These are phyloP conservation scores for Lepidopterella palustris DNA, from an alignment of 495 filamentous ascomycete species.

Conservation along the genomic window DNA sequence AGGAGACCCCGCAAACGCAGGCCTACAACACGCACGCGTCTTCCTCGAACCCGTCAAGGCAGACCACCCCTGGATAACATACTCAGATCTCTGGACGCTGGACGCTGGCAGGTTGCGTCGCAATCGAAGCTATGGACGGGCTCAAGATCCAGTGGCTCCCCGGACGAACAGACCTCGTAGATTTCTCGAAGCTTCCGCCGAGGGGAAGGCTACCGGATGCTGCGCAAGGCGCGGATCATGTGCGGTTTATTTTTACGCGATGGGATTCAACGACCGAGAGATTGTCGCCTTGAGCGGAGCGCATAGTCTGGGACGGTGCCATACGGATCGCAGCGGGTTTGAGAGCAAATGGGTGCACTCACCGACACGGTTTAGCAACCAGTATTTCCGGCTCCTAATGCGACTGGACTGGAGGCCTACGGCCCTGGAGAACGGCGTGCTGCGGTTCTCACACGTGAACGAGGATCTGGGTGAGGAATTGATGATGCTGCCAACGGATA, in stretches of 20 bases:
- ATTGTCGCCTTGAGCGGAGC: conserved; percentile 57
- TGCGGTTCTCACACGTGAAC: conserved; percentile 54
- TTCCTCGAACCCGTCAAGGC: conserved; percentile 56
- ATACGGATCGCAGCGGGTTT: conserved; percentile 55
- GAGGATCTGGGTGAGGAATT: conserved; percentile 49
- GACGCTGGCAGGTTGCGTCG: conserved; percentile 55
- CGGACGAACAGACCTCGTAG: conserved; percentile 53
- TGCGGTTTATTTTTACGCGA: conserved; percentile 55
- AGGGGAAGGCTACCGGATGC: conserved; percentile 53
- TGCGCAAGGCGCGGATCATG: conserved; percentile 52
- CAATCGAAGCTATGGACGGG: conserved; percentile 53
- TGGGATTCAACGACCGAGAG: conserved; percentile 61
- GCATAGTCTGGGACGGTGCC: conserved; percentile 56
- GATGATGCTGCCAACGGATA: conserved; percentile 50
- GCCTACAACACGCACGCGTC: conserved; percentile 54
- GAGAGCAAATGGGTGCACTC: conserved; percentile 59
- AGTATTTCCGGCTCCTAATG: conserved; percentile 53
- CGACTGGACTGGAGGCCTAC: conserved; percentile 51
- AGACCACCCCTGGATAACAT: conserved; percentile 56
- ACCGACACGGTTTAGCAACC: conserved; percentile 58
- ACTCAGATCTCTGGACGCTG: conserved; percentile 58
- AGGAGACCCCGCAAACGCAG: conserved; percentile 58
- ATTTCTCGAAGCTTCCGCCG: conserved; percentile 51
- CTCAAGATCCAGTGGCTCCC: conserved; percentile 49
- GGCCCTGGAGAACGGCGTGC: conserved; percentile 46